Conservation (phyloP, 805 yeast species). For the Candida maris region DNA sequence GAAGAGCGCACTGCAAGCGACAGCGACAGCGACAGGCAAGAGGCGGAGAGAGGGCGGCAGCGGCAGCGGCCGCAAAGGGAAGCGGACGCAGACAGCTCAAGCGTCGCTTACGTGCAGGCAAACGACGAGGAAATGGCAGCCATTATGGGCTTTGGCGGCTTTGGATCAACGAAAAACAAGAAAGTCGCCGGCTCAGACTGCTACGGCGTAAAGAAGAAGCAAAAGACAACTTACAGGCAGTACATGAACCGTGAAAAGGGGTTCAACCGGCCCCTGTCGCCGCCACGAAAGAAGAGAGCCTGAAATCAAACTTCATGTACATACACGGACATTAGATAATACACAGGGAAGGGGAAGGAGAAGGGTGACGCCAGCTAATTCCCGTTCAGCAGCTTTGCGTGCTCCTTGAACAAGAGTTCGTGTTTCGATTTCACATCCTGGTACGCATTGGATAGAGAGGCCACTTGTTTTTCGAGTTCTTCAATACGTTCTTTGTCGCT, state of each 20-base stretch:
- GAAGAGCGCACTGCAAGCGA: too few species aligned
- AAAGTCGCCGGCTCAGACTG: constrained; percentile 49
- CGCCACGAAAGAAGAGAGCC: constrained; percentile 30
- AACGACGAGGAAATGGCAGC: constrained; percentile 34
- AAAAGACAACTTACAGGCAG: constrained; percentile 49
- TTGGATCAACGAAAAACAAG: constrained; percentile 54
- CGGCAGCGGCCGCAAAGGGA: too few species aligned
- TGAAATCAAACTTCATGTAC: constrained; percentile 1
- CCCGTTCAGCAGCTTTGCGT: constrained; percentile 35
- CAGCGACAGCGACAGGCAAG: too few species aligned
- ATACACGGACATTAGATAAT: neutral
- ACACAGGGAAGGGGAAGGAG: too few species aligned
- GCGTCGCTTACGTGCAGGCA: constrained; percentile 16
- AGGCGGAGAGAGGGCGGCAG: too few species aligned
- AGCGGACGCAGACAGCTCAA: too few species aligned
- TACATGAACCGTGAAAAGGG: constrained; percentile 58
- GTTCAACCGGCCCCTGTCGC: constrained; percentile 53
- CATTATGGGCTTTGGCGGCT: constrained; percentile 57
- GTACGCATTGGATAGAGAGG: constrained; percentile 55
- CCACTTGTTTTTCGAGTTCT: constrained; percentile 43
- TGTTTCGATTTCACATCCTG: constrained; percentile 54
- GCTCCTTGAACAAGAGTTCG: constrained; percentile 53
- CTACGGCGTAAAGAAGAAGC: constrained; percentile 37
- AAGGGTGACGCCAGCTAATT: too few species aligned
- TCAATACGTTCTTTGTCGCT: constrained; percentile 30